Evolutionary conservation across 1,284 basidiomycete species (phyloP).

Genomic region (Heterobasidion irregulare): DNA sequence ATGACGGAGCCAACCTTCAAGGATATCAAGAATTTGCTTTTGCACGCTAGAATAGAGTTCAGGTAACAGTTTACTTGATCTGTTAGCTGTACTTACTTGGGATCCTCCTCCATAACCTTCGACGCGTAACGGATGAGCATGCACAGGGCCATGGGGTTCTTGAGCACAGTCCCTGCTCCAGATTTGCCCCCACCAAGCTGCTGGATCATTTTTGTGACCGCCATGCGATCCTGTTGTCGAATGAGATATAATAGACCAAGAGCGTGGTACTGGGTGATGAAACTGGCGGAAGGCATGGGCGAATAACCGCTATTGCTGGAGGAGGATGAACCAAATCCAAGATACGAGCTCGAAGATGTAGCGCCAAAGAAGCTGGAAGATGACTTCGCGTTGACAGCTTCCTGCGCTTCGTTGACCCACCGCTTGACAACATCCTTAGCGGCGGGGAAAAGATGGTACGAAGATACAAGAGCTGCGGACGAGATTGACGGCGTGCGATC

Average conservation of each 20-base stretch:
- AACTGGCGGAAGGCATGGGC: slow-evolving; percentile 79
- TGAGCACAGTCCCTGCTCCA: slow-evolving; percentile 73
- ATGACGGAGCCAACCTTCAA: slow-evolving; percentile 94
- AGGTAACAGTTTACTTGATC: slow-evolving; percentile 1
- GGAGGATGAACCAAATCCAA: slow-evolving; percentile 51
- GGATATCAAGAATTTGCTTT: slow-evolving; percentile 87
- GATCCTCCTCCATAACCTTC: slow-evolving; percentile 97
- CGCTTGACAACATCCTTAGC: slow-evolving; percentile 94
- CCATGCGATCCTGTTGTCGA: slow-evolving; percentile 97
- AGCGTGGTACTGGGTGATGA: slow-evolving; percentile 97
- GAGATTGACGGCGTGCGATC: slow-evolving; percentile 96
- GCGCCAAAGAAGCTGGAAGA: slow-evolving; percentile 57
- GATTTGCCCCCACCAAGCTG: slow-evolving; percentile 88
- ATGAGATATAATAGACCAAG: slow-evolving; percentile 93
- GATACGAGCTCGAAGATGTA: slow-evolving; percentile 49
- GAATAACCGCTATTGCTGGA: slow-evolving; percentile 55
- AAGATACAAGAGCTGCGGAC: slow-evolving; percentile 92
- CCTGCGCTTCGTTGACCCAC: slow-evolving; percentile 98
- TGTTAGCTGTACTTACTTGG: slow-evolving; percentile 57
- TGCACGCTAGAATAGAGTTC: slow-evolving; percentile 53
- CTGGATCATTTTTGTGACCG: slow-evolving; percentile 98
- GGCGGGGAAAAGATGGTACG: slow-evolving; percentile 92
- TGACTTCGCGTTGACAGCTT: slow-evolving; percentile 89
- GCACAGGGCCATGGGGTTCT: slow-evolving; percentile 97
- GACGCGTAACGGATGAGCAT: slow-evolving; percentile 98